Percentiles rank a stretch among this genome's conserved stretches.
phyloP scores from a whole-genome alignment of 495 filamentous ascomycete species.

The Neohortaea acidophila region DNA sequence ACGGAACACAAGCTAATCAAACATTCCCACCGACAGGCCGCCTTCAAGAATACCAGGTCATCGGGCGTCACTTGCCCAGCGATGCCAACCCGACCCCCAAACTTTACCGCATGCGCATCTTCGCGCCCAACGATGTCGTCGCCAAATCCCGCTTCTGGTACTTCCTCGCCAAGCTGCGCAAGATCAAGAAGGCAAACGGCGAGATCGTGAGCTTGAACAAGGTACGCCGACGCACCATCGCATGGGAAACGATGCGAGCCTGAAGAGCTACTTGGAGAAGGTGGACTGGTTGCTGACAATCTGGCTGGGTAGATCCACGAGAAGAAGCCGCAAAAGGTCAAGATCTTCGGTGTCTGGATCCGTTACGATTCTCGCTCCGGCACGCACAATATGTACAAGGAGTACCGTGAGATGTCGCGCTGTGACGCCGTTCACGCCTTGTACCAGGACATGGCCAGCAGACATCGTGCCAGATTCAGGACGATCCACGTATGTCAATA shows the following conservation, averaged over 20 bases:
- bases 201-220: constrained; percentile 95
- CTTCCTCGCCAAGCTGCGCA: constrained; percentile 94
- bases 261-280: not conserved
- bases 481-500: constrained; percentile 71
- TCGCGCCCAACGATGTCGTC: constrained; percentile 90
- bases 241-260: not conserved
- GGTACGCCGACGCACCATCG: constrained; percentile 55
- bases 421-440: constrained; percentile 87
- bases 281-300: not conserved
- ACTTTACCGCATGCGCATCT: constrained; percentile 99
- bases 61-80: constrained; percentile 93
- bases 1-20: too few relatives aligned
- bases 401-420: constrained; percentile 96
- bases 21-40: constrained; percentile 57
- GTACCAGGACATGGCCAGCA: constrained; percentile 98
- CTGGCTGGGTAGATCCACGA: constrained; percentile 61
- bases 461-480: constrained; percentile 93
- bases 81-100: constrained; percentile 90
- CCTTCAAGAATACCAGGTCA: constrained; percentile 99
- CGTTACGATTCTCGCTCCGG: constrained; percentile 99
- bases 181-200: constrained; percentile 99
- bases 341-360: constrained; percentile 99
- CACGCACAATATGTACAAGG: constrained; percentile 99
- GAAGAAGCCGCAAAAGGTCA: constrained; percentile 97
- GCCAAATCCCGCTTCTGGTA: constrained; percentile 99